These are phyloP conservation scores for Sclerotinia glacialis DNA, from an alignment of 2,329 filamentous ascomycete species.

Conservation along the genomic window DNA sequence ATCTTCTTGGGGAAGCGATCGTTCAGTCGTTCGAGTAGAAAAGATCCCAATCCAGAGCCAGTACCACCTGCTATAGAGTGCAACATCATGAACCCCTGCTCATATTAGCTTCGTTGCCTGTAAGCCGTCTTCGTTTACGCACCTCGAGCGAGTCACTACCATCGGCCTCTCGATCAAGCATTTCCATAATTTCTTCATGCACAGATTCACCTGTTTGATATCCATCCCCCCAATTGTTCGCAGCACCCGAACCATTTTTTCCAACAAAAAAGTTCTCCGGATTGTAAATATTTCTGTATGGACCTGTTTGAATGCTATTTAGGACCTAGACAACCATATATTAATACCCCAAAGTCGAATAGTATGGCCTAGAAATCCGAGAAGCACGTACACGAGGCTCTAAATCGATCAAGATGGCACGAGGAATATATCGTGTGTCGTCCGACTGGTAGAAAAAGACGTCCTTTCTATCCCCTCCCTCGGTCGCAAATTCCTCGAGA, in stretches of 20 bases:
- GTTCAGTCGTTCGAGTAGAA: constrained; percentile 90
- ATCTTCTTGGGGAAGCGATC: constrained; percentile 98
- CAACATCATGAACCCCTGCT: constrained; percentile 91
- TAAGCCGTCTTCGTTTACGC: constrained; percentile 23
- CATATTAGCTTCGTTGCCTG: constrained; percentile 31
- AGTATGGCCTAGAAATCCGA: neutral
- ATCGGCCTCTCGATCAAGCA: constrained; percentile 98
- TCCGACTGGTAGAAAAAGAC: constrained; percentile 99
- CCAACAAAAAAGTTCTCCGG: constrained; percentile 98
- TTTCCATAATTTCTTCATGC: constrained; percentile 97
- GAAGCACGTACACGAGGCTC: constrained; percentile 70
- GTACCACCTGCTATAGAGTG: constrained; percentile 98
- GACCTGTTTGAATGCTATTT: constrained; percentile 85
- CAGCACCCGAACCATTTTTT: constrained; percentile 88
- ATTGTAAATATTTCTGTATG: constrained; percentile 99
- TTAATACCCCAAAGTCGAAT: constrained; percentile 11
- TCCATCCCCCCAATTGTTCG: constrained; percentile 97
- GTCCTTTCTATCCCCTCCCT: constrained; percentile 96
- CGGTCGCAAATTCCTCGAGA: constrained; percentile 94
- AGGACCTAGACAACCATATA: constrained; percentile 59
- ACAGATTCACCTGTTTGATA: constrained; percentile 90
- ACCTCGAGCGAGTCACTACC: constrained; percentile 95
- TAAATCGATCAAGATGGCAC: constrained; percentile 91
- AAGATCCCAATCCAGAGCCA: constrained; percentile 92
- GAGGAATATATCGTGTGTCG: constrained; percentile 95